Conservation (phyloP, 129 eudicot species). For the Ambrosia artemisiifolia region DNA sequence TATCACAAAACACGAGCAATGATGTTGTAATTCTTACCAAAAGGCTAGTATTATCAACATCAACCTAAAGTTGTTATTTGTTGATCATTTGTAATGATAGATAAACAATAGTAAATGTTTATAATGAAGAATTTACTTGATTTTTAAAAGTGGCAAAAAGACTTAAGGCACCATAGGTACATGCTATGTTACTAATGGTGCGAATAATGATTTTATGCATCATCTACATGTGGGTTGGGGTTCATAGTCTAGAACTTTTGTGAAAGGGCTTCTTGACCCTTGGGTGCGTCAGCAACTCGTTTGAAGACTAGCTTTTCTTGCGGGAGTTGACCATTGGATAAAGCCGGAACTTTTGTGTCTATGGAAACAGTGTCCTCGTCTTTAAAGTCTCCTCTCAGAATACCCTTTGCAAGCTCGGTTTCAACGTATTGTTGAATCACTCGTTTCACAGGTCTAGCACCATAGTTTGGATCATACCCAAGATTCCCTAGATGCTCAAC, state of each 20-base stretch:
- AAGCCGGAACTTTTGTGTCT: constrained; percentile 84
- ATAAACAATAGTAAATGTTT: too few relatives aligned
- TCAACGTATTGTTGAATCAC: constrained; percentile 90
- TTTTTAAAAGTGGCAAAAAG: background rate
- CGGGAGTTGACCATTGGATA: constrained; percentile 85
- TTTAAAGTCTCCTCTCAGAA: constrained; percentile 86
- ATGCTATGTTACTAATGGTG: constrained; percentile 11
- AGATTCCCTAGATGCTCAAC: constrained; percentile 70
- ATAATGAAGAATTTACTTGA: background rate
- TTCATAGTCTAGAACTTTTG: constrained; percentile 25
- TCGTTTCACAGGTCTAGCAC: constrained; percentile 99
- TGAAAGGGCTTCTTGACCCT: constrained; percentile 43
- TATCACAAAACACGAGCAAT: constrained; percentile 86
- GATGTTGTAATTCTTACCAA: constrained; percentile 68
- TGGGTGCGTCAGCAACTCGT: constrained; percentile 34
- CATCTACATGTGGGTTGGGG: background rate
- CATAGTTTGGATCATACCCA: constrained; percentile 95
- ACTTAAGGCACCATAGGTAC: constrained; percentile 9
- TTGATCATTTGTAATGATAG: background rate
- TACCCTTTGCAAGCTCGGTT: constrained; percentile 92
- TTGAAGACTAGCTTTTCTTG: constrained; percentile 82
- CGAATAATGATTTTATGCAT: background rate
- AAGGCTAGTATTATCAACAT: constrained; percentile 10
- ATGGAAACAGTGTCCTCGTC: constrained; percentile 74
- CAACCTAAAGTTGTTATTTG: background rate